Base-by-base conservation (phyloP, 1,284 basidiomycete genomes). In the Melampsora americana region DNA sequence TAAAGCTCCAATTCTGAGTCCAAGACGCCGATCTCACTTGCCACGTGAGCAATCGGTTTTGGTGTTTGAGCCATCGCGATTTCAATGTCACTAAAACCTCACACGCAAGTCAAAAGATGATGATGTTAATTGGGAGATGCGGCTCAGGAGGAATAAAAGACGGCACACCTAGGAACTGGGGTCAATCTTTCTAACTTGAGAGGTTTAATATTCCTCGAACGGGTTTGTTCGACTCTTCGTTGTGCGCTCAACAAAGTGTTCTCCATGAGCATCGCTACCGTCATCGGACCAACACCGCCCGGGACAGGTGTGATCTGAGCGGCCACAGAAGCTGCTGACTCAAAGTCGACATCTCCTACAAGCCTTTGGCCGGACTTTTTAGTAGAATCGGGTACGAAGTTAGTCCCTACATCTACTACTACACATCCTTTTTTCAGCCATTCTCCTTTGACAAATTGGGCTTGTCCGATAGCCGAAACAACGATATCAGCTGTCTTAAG, bases 251-350 rank as follows among this genome's bases (percentile, higher is more conserved):
- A 85, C 79, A 94, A 86, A 0, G 95, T 95, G 85, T 99, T 99
- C 82, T 90, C 88, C 95, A 99, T 98, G 79, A 99, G 89, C 87
- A 98, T 88, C 59, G 96, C 96, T 78, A 99, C 96, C 11, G 96
- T 99, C 95, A 98, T 97, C 39, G 96, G 96, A 28, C 96, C 96
- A 72, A 99, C 96, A 79, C 96, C 96, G 82, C 94, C 94, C 0
- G 96, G 96, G 20, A 99, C 96, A 60, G 96, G 96, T 0, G 96
- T 99, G 82, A 99, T 97, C 83, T 90, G 86, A 4, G 90, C 90
- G 7, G 95, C 95, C 78, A 92, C 89, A 74, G 86, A 83, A 66
- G 87, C 85, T 44, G 92, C 95, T 16, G 90, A 87, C 5, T 87
- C 86, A 82, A 89, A 98, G 81, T 97, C 90, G 77, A 99, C 93